Conservation (phyloP, 2,329 filamentous ascomycete genomes). For the Ophiocordyceps camponoti-saundersi region DNA sequence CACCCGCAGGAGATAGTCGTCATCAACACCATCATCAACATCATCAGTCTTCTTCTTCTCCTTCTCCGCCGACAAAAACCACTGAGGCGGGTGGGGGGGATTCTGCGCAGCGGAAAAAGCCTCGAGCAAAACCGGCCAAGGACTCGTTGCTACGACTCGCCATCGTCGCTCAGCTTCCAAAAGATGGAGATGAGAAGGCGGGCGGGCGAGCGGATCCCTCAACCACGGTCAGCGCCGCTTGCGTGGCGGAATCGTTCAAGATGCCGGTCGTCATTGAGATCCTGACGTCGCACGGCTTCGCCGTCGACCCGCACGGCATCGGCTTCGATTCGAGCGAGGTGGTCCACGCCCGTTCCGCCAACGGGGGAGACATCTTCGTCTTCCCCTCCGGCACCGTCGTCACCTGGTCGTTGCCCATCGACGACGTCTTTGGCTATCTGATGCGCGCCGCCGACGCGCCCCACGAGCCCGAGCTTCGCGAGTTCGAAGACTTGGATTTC, state of each 20-base stretch:
- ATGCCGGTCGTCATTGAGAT: constrained; percentile 43
- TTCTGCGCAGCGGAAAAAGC: constrained; percentile 26
- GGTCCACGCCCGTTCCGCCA: constrained; percentile 42
- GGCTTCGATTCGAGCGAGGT: constrained; percentile 45
- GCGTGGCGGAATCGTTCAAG: constrained; percentile 45
- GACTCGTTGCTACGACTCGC: constrained; percentile 72
- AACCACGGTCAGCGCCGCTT: constrained; percentile 39
- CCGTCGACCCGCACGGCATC: constrained; percentile 42
- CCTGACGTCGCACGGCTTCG: constrained; percentile 40
- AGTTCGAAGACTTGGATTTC: constrained; percentile 84
- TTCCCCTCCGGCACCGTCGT: constrained; percentile 92
- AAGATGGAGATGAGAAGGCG: constrained; percentile 13
- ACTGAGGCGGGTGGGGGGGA: neutral
- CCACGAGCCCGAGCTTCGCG: constrained; percentile 50
- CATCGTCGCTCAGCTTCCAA: constrained; percentile 59
- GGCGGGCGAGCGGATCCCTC: constrained; percentile 17
- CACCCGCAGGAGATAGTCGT: too few species aligned
- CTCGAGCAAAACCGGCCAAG: constrained; percentile 33
- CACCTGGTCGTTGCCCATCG: constrained; percentile 71
- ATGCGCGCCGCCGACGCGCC: constrained; percentile 60
- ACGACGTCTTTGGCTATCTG: constrained; percentile 57
- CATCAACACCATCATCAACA: too few species aligned
- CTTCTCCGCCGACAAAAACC: too few species aligned
- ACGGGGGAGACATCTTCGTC: constrained; percentile 77
- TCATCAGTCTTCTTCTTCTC: too few species aligned